Conservation (phyloP, 768 basidiomycete genomes). For the Myochromella boudieri region DNA sequence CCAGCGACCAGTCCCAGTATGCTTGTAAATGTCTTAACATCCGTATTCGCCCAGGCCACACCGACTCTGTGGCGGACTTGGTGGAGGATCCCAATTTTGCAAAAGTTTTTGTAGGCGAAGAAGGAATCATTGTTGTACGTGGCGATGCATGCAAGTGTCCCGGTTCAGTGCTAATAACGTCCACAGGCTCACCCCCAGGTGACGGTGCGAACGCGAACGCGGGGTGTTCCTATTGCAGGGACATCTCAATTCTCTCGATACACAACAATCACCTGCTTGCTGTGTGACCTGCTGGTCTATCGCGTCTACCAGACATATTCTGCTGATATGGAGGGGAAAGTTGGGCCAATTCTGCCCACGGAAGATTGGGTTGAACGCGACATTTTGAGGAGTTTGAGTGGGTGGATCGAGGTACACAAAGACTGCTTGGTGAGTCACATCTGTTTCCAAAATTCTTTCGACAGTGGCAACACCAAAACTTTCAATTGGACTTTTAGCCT, state of each 20-base stretch:
- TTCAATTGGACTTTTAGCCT: slow-evolving; percentile 8
- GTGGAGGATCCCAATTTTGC: slow-evolving; percentile 42
- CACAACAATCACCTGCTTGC: slow-evolving; percentile 66
- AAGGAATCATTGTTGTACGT: slow-evolving; percentile 67
- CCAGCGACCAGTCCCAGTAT: slow-evolving; percentile 28
- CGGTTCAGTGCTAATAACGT: too few relatives aligned
- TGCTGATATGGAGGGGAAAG: slow-evolving; percentile 55
- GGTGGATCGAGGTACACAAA: slow-evolving; percentile 74
- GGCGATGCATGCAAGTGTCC: slow-evolving; percentile 1
- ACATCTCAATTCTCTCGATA: slow-evolving; percentile 55
- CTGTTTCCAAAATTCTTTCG: slow-evolving; percentile 9
- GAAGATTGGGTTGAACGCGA: slow-evolving; percentile 80
- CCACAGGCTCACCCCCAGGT: slow-evolving; percentile 65
- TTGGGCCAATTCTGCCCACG: slow-evolving; percentile 66
- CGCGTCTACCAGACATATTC: slow-evolving; percentile 64
- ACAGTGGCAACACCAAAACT: neutral
- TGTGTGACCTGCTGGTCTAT: slow-evolving; percentile 66
- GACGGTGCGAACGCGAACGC: slow-evolving; percentile 63
- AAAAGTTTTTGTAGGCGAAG: slow-evolving; percentile 62
- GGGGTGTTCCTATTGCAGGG: slow-evolving; percentile 39
- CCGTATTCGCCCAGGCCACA: slow-evolving; percentile 43
- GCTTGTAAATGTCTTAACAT: slow-evolving; percentile 77
- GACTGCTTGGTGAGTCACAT: slow-evolving; percentile 61
- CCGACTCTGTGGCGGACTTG: slow-evolving; percentile 32
- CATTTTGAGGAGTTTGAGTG: slow-evolving; percentile 61